Conservation (phyloP, 257 asterid species). For the Cruciata laevipes region DNA sequence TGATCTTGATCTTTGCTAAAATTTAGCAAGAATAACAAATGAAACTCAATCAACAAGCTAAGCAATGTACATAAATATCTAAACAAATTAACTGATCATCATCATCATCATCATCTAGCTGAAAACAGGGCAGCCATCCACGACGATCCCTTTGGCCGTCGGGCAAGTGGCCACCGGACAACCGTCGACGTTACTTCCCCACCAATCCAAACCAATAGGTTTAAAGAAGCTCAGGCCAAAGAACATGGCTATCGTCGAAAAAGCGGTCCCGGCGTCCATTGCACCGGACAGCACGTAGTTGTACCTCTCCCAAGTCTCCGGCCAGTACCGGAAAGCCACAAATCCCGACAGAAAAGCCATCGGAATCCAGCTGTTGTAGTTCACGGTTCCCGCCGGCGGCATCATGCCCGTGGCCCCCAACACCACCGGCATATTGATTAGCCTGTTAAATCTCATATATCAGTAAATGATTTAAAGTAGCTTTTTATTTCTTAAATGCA, state of each 20-base stretch:
- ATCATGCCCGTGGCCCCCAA: constrained; percentile 38
- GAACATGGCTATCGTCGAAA: constrained; percentile 30
- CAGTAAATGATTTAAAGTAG: no score
- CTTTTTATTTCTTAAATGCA: no score
- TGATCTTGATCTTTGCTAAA: no score
- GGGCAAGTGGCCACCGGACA: constrained; percentile 57
- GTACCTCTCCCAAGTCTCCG: constrained; percentile 42
- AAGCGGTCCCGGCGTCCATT: constrained; percentile 58
- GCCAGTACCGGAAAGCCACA: constrained; percentile 32
- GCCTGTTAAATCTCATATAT: background rate
- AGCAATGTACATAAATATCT: background rate
- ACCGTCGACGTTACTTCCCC: constrained; percentile 50
- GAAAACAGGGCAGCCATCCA: constrained; percentile 33
- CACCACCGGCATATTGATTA: constrained; percentile 39
- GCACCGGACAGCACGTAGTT: constrained; percentile 55
- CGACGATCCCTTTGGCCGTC: constrained; percentile 39
- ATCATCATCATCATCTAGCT: constrained; percentile 36
- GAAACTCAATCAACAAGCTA: background rate
- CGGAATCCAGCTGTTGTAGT: constrained; percentile 49
- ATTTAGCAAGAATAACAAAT: no score
- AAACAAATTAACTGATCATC: constrained; percentile 45
- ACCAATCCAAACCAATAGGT: constrained; percentile 28
- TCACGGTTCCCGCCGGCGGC: constrained; percentile 53
- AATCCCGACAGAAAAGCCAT: constrained; percentile 34
- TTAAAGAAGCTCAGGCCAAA: constrained; percentile 20